Evolutionary conservation across 345 rosid species (phyloP), one percentile per base, ranked within the genome.

Genomic region (Conringia planisiliqua): DNA sequence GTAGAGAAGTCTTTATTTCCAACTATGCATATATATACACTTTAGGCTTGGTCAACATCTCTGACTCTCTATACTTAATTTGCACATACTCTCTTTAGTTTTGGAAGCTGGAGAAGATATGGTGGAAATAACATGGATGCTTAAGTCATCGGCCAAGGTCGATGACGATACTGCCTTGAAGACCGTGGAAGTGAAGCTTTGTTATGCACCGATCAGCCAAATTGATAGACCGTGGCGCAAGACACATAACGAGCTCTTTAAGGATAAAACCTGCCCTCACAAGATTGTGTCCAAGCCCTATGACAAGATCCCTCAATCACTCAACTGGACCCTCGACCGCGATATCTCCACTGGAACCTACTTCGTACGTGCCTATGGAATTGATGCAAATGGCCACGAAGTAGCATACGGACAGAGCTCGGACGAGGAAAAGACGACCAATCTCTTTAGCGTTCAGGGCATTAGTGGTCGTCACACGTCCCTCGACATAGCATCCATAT

Each of bases 141-240:
- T 83, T 17, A 86, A 85, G 81, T 79, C 78, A 74, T 84, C 69
- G 72, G 17, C 62, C 50, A 44, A 85, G 2, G 73, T 78, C 0
- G 83, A 84, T 55, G 70, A 68, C 0, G 87, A 85, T 68, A 68
- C 85, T 6, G 51, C 66, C 20, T 92, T 83, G 77, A 83, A 82
- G 83, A 85, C 65, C 10, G 62, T 87, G 62, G 63, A 66, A 74
- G 82, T 86, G 36, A 78, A 82, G 81, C 84, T 89, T 0, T 92
- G 96, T 80, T 92, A 82, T 76, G 88, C 88, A 7, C 93, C 93
- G 0, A 16, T 85, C 30, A 92, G 97, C 85, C 97, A 88, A 67
- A 75, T 46, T 51, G 92, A 92, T 62, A 85, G 97, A 26, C 82
- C 89, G 1, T 88, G 97, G 97, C 82, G 97, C 44, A 92, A 81